Conservation (phyloP, 495 filamentous ascomycete species). For the Aspergillus avenaceus region DNA sequence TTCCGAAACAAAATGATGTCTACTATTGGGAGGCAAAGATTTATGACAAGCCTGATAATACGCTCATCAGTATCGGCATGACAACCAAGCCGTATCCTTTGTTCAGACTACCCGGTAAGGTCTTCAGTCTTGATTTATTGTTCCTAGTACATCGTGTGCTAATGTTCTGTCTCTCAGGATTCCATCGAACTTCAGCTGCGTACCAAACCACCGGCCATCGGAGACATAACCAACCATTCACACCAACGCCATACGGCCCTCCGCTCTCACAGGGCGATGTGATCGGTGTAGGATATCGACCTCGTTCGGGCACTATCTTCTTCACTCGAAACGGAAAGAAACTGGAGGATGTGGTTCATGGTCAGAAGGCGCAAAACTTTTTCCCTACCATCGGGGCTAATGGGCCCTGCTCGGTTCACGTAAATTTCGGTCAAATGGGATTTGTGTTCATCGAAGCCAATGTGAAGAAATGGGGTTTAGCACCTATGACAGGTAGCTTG, state of each 20-base stretch:
- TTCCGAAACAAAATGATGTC: constrained; percentile 98
- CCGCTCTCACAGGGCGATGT: constrained; percentile 88
- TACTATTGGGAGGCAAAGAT: constrained; percentile 99
- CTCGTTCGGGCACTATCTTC: constrained; percentile 90
- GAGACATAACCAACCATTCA: constrained; percentile 89
- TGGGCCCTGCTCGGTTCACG: constrained; percentile 85
- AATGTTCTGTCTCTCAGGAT: constrained; percentile 53
- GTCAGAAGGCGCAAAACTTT: constrained; percentile 89
- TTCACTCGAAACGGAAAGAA: constrained; percentile 98
- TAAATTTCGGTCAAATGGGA: constrained; percentile 96
- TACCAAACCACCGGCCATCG: constrained; percentile 85
- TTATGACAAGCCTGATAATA: constrained; percentile 90
- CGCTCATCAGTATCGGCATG: constrained; percentile 82
- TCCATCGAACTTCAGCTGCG: constrained; percentile 85
- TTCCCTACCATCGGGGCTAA: constrained; percentile 95
- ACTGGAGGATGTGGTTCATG: constrained; percentile 90
- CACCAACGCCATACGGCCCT: constrained; percentile 72
- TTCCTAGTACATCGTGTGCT: constrained; percentile 5
- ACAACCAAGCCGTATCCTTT: constrained; percentile 95
- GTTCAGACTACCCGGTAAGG: constrained; percentile 87
- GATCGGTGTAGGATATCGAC: constrained; percentile 91
- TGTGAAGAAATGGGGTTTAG: constrained; percentile 98
- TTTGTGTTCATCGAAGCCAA: constrained; percentile 99
- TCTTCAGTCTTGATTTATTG: neutral
- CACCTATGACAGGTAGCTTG: constrained; percentile 90